Evolutionary conservation across 2,329 filamentous ascomycete genomes (phyloP).

Genomic region (Diaporthe sp.): DNA sequence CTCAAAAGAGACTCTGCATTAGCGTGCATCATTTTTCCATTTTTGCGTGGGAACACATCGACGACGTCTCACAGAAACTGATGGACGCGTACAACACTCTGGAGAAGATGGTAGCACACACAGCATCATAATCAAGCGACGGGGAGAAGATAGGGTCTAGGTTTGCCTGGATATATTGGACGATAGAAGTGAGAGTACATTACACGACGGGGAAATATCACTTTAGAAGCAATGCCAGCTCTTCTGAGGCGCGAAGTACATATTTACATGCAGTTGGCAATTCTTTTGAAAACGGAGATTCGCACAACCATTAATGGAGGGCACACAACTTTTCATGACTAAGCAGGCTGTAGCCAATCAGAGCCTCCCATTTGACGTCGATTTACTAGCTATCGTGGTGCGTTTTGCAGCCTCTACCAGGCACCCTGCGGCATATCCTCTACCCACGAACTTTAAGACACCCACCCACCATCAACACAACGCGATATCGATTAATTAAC

Average conservation of each 20-base stretch:
- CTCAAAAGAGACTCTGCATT: neutral
- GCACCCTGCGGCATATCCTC: no score
- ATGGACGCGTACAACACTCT: constrained; percentile 41
- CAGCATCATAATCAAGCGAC: neutral
- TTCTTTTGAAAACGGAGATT: no score
- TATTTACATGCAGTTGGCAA: neutral
- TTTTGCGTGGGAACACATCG: constrained; percentile 48
- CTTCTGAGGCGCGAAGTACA: neutral
- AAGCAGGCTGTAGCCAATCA: no score
- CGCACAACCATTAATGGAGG: no score
- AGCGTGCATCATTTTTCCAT: constrained; percentile 59
- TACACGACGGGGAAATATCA: neutral
- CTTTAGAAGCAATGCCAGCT: neutral
- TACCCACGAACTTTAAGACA: no score
- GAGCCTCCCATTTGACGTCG: no score
- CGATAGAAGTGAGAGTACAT: neutral
- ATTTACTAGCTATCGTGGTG: no score
- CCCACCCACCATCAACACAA: no score
- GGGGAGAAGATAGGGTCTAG: no score
- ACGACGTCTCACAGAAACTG: constrained; percentile 41
- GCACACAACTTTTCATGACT: no score
- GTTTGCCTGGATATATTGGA: neutral
- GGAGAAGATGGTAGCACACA: constrained; percentile 30
- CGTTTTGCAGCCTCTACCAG: no score
- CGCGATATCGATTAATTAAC: no score